These are phyloP conservation scores for Fusarium cicatricum DNA, from an alignment of 2,329 filamentous ascomycete genomes.

Conservation along the genomic window DNA sequence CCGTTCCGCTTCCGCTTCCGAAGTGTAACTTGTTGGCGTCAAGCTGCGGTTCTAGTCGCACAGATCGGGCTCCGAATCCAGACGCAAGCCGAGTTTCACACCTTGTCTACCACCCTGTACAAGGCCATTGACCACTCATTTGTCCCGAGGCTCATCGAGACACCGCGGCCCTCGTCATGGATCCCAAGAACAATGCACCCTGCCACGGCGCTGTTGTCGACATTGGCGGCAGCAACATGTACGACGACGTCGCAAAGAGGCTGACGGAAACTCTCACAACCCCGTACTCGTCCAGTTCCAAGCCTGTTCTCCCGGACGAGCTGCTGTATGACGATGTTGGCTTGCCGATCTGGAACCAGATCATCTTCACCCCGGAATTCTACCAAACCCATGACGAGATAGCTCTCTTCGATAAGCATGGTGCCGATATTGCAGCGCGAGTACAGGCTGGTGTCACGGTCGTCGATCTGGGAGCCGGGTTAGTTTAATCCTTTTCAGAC, in stretches of 20 bases:
- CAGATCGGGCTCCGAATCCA: slow-evolving; percentile 5
- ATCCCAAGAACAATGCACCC: slow-evolving; percentile 22
- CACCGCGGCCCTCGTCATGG: slow-evolving; percentile 20
- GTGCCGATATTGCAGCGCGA: slow-evolving; percentile 45
- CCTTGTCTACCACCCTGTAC: slow-evolving; percentile 3
- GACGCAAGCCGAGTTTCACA: slow-evolving; percentile 8
- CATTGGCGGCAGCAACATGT: slow-evolving; percentile 50
- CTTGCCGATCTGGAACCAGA: slow-evolving; percentile 51
- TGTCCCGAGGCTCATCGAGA: slow-evolving; percentile 1
- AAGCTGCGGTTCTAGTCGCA: slow-evolving; percentile 12
- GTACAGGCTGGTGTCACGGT: slow-evolving; percentile 46
- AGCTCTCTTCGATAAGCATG: slow-evolving; percentile 47
- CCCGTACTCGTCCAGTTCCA: slow-evolving; percentile 33
- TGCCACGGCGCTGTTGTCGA: slow-evolving; percentile 48
- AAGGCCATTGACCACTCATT: slow-evolving; percentile 5
- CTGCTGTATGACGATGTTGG: slow-evolving; percentile 51
- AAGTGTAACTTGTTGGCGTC: slow-evolving; percentile 3
- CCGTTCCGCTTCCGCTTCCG: background rate
- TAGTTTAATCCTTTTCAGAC: slow-evolving; percentile 36
- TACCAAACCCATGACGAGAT: slow-evolving; percentile 55
- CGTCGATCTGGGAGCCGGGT: slow-evolving; percentile 54
- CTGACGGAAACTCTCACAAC: slow-evolving; percentile 40
- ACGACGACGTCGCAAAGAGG: slow-evolving; percentile 39
- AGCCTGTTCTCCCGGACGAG: slow-evolving; percentile 50
- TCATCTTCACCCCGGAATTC: slow-evolving; percentile 51